Conservation (phyloP, 208 protist genomes). For the Leishmania lainsoni region DNA sequence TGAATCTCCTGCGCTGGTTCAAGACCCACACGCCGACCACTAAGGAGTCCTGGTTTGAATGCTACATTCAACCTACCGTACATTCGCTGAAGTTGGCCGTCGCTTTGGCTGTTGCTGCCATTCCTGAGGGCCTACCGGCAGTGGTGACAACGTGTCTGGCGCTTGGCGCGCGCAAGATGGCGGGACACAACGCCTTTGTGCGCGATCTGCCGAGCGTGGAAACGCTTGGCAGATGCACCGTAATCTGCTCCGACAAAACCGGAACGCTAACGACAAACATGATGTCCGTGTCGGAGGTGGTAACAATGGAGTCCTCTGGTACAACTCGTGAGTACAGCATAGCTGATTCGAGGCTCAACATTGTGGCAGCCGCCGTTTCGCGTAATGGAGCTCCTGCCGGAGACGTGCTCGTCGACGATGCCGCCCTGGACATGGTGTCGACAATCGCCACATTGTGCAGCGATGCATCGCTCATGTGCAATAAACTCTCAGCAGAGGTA, state of each 20-base stretch:
- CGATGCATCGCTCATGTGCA: slow-evolving; percentile 60
- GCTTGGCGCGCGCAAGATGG: slow-evolving; percentile 96
- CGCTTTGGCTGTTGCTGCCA: slow-evolving; percentile 97
- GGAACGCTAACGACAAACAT: slow-evolving; percentile 99
- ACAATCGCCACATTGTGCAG: slow-evolving; percentile 78
- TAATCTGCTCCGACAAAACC: slow-evolving; percentile 99
- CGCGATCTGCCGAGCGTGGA: slow-evolving; percentile 96
- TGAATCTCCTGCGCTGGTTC: slow-evolving; percentile 91
- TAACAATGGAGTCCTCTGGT: slow-evolving; percentile 34
- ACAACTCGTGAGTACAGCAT: slow-evolving; percentile 43
- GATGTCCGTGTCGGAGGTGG: slow-evolving; percentile 93
- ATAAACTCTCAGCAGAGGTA: slow-evolving; percentile 31
- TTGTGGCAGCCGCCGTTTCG: slow-evolving; percentile 41
- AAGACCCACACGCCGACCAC: slow-evolving; percentile 70
- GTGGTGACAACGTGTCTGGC: slow-evolving; percentile 97
- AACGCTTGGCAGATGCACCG: slow-evolving; percentile 96
- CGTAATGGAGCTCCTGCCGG: background rate
- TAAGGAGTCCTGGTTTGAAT: slow-evolving; percentile 57
- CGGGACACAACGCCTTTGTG: slow-evolving; percentile 95
- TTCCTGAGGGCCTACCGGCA: slow-evolving; percentile 98
- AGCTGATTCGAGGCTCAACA: slow-evolving; percentile 60
- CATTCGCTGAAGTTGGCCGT: slow-evolving; percentile 97
- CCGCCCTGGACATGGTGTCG: slow-evolving; percentile 59
- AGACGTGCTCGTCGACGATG: slow-evolving; percentile 36
- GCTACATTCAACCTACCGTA: slow-evolving; percentile 62